A percentile compares a stretch with the other conserved stretches of the same genome.
These are phyloP conservation scores for Alternaria longipes DNA, from an alignment of 2,329 filamentous ascomycete species.

Conservation along the genomic window DNA sequence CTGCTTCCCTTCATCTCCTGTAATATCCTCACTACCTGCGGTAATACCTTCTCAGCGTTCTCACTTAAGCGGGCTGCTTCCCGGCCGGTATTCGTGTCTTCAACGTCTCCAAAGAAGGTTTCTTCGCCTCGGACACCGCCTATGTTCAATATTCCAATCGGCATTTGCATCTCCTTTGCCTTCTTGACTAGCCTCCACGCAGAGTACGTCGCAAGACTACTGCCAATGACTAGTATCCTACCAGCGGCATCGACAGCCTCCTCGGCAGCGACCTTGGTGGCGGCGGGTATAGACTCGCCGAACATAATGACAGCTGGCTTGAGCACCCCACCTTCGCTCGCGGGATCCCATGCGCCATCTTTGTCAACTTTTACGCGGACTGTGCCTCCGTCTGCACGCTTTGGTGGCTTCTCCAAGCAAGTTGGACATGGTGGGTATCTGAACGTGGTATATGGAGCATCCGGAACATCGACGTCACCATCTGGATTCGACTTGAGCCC, in stretches of 20 bases:
- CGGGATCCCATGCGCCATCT: slow-evolving; percentile 77
- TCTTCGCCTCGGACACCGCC: slow-evolving; percentile 85
- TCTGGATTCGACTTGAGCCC: slow-evolving; percentile 90
- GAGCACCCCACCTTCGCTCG: slow-evolving; percentile 73
- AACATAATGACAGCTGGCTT: slow-evolving; percentile 98
- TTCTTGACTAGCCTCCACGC: slow-evolving; percentile 89
- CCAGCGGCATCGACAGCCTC: slow-evolving; percentile 77
- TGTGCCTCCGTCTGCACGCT: slow-evolving; percentile 60
- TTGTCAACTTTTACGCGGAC: slow-evolving; percentile 72
- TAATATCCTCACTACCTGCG: slow-evolving; percentile 40
- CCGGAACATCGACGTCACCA: slow-evolving; percentile 89
- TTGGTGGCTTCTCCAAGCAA: slow-evolving; percentile 75
- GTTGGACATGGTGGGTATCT: slow-evolving; percentile 88
- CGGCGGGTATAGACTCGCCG: slow-evolving; percentile 79
- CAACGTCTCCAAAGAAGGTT: slow-evolving; percentile 69
- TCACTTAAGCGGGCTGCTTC: slow-evolving; percentile 53
- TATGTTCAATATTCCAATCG: slow-evolving; percentile 87
- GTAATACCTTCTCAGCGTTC: slow-evolving; percentile 52
- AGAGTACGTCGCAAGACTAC: slow-evolving; percentile 92
- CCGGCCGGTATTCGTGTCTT: slow-evolving; percentile 52
- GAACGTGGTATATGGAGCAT: slow-evolving; percentile 88
- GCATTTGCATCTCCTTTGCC: slow-evolving; percentile 82
- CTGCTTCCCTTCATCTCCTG: slow-evolving; percentile 22
- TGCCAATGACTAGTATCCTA: slow-evolving; percentile 81
- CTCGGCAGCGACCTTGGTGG: slow-evolving; percentile 80